Evolutionary conservation across 371 early-diverging fungal species (phyloP).

Genomic region (Haplosporangium sp.): DNA sequence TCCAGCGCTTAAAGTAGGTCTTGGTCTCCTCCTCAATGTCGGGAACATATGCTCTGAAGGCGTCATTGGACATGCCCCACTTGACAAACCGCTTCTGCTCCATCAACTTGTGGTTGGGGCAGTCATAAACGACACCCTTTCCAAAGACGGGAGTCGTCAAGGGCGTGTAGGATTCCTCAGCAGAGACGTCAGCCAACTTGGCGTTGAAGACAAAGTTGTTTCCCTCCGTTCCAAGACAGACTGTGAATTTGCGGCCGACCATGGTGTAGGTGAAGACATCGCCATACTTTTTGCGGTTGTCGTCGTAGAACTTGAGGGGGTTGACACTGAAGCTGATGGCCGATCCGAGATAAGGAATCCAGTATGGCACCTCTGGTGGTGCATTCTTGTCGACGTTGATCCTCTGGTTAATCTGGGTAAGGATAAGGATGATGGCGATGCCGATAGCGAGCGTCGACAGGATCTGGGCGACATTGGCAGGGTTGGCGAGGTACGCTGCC

Average conservation of each 20-base stretch:
- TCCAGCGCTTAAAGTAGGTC: slow-evolving; percentile 78
- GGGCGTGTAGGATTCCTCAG: slow-evolving; percentile 93
- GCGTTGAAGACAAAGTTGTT: slow-evolving; percentile 97
- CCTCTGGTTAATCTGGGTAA: slow-evolving; percentile 57
- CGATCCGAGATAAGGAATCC: slow-evolving; percentile 92
- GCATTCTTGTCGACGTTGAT: slow-evolving; percentile 68
- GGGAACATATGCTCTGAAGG: slow-evolving; percentile 89
- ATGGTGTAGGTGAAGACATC: slow-evolving; percentile 94
- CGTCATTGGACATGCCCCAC: slow-evolving; percentile 87
- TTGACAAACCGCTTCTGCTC: slow-evolving; percentile 98
- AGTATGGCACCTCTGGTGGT: slow-evolving; percentile 89
- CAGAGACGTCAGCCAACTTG: slow-evolving; percentile 87
- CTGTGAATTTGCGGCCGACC: slow-evolving; percentile 92
- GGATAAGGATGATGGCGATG: slow-evolving; percentile 37
- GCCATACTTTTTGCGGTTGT: slow-evolving; percentile 82
- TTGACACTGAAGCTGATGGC: slow-evolving; percentile 90
- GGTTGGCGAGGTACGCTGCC: slow-evolving; percentile 46
- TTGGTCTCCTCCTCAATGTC: slow-evolving; percentile 87
- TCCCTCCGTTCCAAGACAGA: slow-evolving; percentile 91
- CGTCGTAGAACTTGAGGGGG: slow-evolving; percentile 87
- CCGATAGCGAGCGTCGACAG: slow-evolving; percentile 42
- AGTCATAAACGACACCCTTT: slow-evolving; percentile 96
- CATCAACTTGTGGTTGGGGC: slow-evolving; percentile 92
- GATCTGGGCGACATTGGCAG: slow-evolving; percentile 50
- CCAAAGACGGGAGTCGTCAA: slow-evolving; percentile 98